A percentile compares a stretch with the other conserved stretches of the same genome.
Evolutionary conservation across 2,329 filamentous ascomycete genomes (phyloP).

Genomic region (Exophiala bonariae): DNA sequence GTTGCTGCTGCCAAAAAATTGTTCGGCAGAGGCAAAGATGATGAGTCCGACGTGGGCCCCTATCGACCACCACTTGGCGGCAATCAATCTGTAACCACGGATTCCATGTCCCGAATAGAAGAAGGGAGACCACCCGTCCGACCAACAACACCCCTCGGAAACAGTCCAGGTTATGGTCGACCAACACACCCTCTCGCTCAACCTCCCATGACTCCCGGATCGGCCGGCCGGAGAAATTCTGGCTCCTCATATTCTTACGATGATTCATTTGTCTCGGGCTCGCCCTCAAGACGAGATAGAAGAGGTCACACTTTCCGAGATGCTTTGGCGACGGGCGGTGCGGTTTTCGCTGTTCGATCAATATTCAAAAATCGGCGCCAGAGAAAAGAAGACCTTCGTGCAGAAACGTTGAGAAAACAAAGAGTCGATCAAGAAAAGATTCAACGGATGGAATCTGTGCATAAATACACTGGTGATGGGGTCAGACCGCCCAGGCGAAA

Average conservation of each 20-base stretch:
- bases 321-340: constrained; percentile 66
- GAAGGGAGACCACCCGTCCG: constrained; percentile 55
- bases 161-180: constrained; percentile 30
- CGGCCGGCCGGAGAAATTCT: constrained; percentile 12
- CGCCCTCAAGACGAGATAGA: constrained; percentile 37
- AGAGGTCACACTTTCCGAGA: constrained; percentile 55
- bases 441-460: constrained; percentile 54
- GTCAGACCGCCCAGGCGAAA: constrained; percentile 37
- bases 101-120: constrained; percentile 48
- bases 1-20: constrained; percentile 62
- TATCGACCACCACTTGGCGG: constrained; percentile 54
- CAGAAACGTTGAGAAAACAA: constrained; percentile 54
- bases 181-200: constrained; percentile 33
- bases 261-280: constrained; percentile 40
- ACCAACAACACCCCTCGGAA: constrained; percentile 38
- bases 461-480: constrained; percentile 72
- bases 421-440: constrained; percentile 55
- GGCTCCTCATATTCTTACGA: constrained; percentile 38
- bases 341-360: constrained; percentile 59
- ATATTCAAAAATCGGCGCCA: constrained; percentile 61
- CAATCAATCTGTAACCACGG: constrained; percentile 47
- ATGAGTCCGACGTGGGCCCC: constrained; percentile 52
- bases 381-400: constrained; percentile 58
- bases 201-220: constrained; percentile 31
- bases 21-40: constrained; percentile 56